Evolutionary conservation across 345 rosid species (phyloP), one percentile per base, ranked within the genome.

Genomic region (Gossypium australe): DNA sequence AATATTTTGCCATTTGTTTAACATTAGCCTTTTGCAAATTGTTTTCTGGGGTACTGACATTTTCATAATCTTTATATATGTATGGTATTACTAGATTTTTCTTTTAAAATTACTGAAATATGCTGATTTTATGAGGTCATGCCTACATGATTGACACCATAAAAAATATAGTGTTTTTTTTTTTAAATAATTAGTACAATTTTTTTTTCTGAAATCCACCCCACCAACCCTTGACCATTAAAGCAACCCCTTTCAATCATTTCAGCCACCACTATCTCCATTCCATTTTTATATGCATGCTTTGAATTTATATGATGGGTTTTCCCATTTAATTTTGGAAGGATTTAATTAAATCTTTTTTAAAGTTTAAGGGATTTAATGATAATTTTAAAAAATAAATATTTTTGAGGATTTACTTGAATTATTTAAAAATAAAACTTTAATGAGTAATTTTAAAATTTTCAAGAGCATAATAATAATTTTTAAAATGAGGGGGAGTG

Each of bases 241-340:
- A 38, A 52, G 44, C 24, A 27, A 51, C 25, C 73, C 43, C 60
- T 18, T 49, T 49, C 72, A 69, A 69, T 69, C 73, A 70, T 52
- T 70, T 70, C 73, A 69, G 18, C 55, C 29, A 22, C 27, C 61
- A 57, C 61, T 56, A 56, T 56, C 60, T 20, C 60, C 60, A 56
- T 56, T 56, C 11, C 25, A 56, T 48, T 34, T 34, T 4, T 34
- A 34, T 34, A 34, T 34, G 41, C 41, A 34, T 34, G 1, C 41
- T 4, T 34, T 34, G 41, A 34, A 34, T 34, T 4, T 34, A 34
- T 34, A 34, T 34, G 41, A 34, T 34, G 41, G 7, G 41, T 34
- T 34, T 34, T 34, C 7, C 41, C 41, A 34, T 34, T 34, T 34
- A 34, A 34, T 34, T 34, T 5, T 4, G 41, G 41, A 34, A 34